phyloP scores from a whole-genome alignment of 78 protist genomes.

The Salpingoeca rosetta region DNA sequence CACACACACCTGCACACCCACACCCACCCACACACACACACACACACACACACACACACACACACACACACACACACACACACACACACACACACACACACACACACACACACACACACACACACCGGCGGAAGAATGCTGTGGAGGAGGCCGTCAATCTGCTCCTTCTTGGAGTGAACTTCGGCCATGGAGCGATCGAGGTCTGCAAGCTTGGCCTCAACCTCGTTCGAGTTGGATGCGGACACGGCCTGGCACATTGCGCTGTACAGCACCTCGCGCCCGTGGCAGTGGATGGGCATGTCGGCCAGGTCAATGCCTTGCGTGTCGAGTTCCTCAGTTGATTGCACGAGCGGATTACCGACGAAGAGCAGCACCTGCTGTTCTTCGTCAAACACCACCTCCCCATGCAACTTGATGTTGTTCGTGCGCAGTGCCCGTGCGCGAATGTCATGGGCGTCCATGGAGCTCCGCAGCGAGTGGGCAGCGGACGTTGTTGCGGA shows the following conservation, averaged over 20 bases:
- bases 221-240: background rate
- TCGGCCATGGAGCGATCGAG: too few relatives aligned
- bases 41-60: too few relatives aligned
- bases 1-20: too few relatives aligned
- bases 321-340: background rate
- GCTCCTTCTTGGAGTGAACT: background rate
- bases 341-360: background rate
- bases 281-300: background rate
- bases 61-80: too few relatives aligned
- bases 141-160: background rate
- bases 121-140: background rate
- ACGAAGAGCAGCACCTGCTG: background rate
- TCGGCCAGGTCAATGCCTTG: background rate
- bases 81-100: too few relatives aligned
- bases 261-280: background rate
- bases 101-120: too few relatives aligned
- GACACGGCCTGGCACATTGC: background rate
- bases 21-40: too few relatives aligned
- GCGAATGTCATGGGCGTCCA: too few relatives aligned
- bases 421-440: too few relatives aligned
- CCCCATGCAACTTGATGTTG: too few relatives aligned
- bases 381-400: background rate
- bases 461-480: too few relatives aligned
- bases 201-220: background rate
- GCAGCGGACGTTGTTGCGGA: too few relatives aligned